Evolutionary conservation across 1,284 basidiomycete genomes (phyloP), one percentile per base, ranked within the genome.

Genomic region (Pterula multifida): DNA sequence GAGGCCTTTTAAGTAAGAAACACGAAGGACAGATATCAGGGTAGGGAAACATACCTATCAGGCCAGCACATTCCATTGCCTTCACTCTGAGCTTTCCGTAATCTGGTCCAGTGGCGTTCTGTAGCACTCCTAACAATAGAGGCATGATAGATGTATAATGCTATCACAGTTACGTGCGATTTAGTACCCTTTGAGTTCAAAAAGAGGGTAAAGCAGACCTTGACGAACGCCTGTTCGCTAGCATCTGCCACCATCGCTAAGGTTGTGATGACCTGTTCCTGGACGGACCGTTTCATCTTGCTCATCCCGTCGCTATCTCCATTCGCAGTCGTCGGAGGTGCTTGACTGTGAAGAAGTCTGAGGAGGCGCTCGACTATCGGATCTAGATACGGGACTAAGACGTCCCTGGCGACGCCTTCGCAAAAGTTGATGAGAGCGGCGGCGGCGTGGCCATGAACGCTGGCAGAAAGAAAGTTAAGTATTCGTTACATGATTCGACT

Each of bases 381-480:
- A 50, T 90, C 86, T 13, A 92, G 74, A 61, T 87, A 88, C 0
- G 82, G 82, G 0, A 83, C 58, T 2, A 90, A 73, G 0, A 76
- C 79, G 17, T 83, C 75, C n/a, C 78, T 72, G 55, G 79, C 81
- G 26, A 86, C 83, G 35, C 84, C 84, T 61, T 90, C 84, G 63
- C 86, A 92, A 65, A 91, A 91, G 63, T 91, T 91, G 59, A 90
- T 88, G n/a, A 91, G 70, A 0, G 86, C 86, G 0, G 89, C 83
- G 0, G 87, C 86, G 0, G 89, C 86, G 56, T 92, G 90, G 0
- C 86, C 73, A 54, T 89, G 86, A 0, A 92, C 88, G 25, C 89
- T 89, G 57, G 26, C 19, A 24, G 13, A 9, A 24, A 35, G 35
- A 45, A 49, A 45, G n/a, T n/a, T n/a, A n/a, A 36, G 17, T 51